phyloP scores from a whole-genome alignment of 2,329 filamentous ascomycete genomes.

The Cadophora sp. region DNA sequence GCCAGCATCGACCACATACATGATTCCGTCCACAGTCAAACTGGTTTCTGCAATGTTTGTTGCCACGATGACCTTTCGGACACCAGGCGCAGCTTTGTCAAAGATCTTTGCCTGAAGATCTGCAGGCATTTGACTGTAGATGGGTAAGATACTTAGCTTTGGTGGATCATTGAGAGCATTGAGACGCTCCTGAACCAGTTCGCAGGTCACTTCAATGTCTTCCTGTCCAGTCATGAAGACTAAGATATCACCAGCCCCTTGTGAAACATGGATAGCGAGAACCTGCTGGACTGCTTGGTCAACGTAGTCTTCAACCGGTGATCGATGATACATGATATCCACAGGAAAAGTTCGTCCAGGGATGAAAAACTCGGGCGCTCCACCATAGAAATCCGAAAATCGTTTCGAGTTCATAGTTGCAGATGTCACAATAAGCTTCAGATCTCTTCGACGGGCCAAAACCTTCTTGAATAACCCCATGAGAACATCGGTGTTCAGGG shows the following conservation, averaged over 20 bases:
- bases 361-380: conserved; percentile 95
- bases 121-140: conserved; percentile 99
- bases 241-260: conserved; percentile 89
- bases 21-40: conserved; percentile 97
- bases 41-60: conserved; percentile 99
- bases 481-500: conserved; percentile 93
- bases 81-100: conserved; percentile 85
- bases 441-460: conserved; percentile 82
- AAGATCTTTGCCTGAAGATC: conserved; percentile 98
- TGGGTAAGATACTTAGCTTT: conserved; percentile 91
- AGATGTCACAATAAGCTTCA: conserved; percentile 97
- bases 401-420: conserved; percentile 98
- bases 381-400: conserved; percentile 95
- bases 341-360: conserved; percentile 96
- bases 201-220: conserved; percentile 96
- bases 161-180: conserved; percentile 92
- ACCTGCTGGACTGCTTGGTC: conserved; percentile 97
- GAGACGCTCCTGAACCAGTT: conserved; percentile 86
- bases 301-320: conserved; percentile 96
- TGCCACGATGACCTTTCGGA: conserved; percentile 96
- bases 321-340: conserved; percentile 93
- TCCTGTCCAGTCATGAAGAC: conserved; percentile 99
- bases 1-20: conserved; percentile 96
- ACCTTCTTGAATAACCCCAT: conserved; percentile 99
- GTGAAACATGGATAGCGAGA: conserved; percentile 93